These are phyloP conservation scores for Trichophyton verrucosum DNA, from an alignment of 2,329 filamentous ascomycete genomes.

Conservation along the genomic window DNA sequence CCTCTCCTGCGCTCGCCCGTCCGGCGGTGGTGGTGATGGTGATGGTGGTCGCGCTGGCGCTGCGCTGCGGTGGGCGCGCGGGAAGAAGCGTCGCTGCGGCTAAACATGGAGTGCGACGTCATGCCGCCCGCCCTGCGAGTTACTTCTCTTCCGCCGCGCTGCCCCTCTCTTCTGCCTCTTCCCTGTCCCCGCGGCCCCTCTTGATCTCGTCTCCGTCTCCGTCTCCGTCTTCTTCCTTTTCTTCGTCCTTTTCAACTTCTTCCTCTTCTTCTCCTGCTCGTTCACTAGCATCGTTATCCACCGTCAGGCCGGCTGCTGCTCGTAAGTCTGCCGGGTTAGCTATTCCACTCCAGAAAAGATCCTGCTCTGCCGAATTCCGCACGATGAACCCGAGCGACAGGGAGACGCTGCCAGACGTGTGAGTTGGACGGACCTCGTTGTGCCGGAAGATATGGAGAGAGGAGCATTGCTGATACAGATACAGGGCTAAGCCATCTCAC, in stretches of 20 bases:
- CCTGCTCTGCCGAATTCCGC: slow-evolving; percentile 32
- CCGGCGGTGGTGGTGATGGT: neutral
- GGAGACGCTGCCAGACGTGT: slow-evolving; percentile 36
- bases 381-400: slow-evolving; percentile 33
- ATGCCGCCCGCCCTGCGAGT: slow-evolving; percentile 1
- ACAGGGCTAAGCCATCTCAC: slow-evolving; percentile 66
- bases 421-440: slow-evolving; percentile 15
- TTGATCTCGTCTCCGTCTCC: slow-evolving; percentile 2
- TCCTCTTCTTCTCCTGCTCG: slow-evolving; percentile 13
- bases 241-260: slow-evolving; percentile 11
- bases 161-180: neutral
- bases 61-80: neutral
- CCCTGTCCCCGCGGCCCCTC: slow-evolving; percentile 6
- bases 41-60: neutral
- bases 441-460: neutral
- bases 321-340: slow-evolving; percentile 12
- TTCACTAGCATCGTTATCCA: slow-evolving; percentile 10
- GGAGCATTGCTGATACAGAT: neutral
- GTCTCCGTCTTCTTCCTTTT: neutral
- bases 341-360: slow-evolving; percentile 17
- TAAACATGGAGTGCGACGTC: slow-evolving; percentile 1
- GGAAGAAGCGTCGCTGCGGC: neutral
- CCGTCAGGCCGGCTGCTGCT: slow-evolving; percentile 9
- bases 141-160: neutral
- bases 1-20: neutral